Evolutionary conservation across 345 rosid genomes (phyloP), one percentile per base, ranked within the genome.

Genomic region (Stellera chamaejasme): DNA sequence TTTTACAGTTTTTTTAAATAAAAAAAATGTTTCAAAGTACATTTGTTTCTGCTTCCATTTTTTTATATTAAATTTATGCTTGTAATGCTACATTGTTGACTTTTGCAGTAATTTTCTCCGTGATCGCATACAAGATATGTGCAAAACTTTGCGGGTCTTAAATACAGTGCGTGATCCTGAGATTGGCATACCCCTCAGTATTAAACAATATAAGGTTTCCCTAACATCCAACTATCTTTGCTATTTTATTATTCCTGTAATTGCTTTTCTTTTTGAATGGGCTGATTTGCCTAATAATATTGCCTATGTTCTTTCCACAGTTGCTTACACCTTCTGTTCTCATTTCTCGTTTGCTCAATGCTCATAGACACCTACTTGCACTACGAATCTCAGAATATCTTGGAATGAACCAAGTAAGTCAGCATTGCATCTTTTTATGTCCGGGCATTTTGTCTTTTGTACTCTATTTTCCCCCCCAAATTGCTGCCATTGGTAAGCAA

Each of bases 61-160:
- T 79, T 74, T 77, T 77, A 19, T 0, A 19, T n/a, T n/a, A 19
- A 19, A 0, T 82, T 74, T 65, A 53, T 72, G 59, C 63, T 67
- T 68, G 63, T 76, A 82, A 72, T 82, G 81, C 78, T 69, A 67
- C 68, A 80, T 66, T 69, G 87, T 82, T 74, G 74, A 75, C 72
- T 82, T 77, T 73, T 76, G 67, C 95, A 93, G 97, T 79, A 80
- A 80, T 71, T 89, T 93, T 74, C 90, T 87, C 63, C 96, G 95
- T 58, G 95, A 90, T 44, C 86, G 77, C 66, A 77, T 93, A 36
- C 97, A 83, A 66, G 99, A 93, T 72, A 90, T 81, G 80, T 83
- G 92, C 61, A 85, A 84, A 80, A 84, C 85, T 62, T 79, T 93
- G 68, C 79, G 99, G 68, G 92, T 93, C 56, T 75, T 93, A 71